phyloP scores from a whole-genome alignment of 2,329 filamentous ascomycete genomes.

The Microsporum canis region DNA sequence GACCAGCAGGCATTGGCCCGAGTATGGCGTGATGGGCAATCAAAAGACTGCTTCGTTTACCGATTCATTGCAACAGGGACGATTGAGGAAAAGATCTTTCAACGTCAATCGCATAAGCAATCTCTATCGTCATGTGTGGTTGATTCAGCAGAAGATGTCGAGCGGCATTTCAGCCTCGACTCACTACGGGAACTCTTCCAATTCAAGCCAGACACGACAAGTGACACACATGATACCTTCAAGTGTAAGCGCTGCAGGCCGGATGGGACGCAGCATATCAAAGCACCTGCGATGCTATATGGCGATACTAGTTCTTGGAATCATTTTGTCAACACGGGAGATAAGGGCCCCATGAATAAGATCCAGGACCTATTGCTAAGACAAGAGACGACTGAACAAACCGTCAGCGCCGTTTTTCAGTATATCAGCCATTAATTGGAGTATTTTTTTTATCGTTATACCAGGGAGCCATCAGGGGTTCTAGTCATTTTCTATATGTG shows the following conservation, averaged over 20 bases:
- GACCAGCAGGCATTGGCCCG: constrained; percentile 94
- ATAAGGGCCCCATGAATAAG: constrained; percentile 53
- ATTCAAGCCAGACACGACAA: constrained; percentile 71
- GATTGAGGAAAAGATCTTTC: constrained; percentile 99
- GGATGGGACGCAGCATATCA: constrained; percentile 76
- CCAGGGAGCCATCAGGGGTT: neutral
- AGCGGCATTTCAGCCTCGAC: constrained; percentile 89
- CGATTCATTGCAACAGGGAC: constrained; percentile 98
- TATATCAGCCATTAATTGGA: constrained; percentile 74
- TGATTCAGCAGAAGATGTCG: constrained; percentile 91
- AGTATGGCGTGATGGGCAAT: constrained; percentile 97
- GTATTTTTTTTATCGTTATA: neutral
- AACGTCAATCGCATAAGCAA: constrained; percentile 96
- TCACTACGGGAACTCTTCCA: constrained; percentile 88
- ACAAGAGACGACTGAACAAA: constrained; percentile 66
- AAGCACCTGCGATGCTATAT: constrained; percentile 89
- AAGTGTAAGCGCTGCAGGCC: constrained; percentile 92
- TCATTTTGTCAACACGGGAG: constrained; percentile 73
- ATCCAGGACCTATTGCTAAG: constrained; percentile 87
- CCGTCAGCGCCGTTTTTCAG: constrained; percentile 93
- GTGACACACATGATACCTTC: constrained; percentile 96
- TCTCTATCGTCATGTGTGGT: constrained; percentile 92
- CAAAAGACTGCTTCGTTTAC: constrained; percentile 98
- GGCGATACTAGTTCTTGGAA: constrained; percentile 99
- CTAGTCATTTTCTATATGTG: neutral